Conservation (phyloP, 805 yeast genomes). For the Saturnispora bothae region DNA sequence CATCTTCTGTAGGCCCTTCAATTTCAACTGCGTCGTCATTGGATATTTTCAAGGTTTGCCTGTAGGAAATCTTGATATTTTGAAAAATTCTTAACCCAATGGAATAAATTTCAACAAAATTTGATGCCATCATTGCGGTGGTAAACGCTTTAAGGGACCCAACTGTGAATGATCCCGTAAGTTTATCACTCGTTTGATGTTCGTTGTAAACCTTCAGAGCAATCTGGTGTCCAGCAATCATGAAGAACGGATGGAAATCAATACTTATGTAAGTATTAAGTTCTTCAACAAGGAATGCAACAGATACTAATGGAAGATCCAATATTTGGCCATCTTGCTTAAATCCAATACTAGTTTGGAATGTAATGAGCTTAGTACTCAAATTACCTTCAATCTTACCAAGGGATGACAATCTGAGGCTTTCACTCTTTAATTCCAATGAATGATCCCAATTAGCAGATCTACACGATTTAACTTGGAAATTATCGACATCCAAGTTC, state of each 20-base stretch:
- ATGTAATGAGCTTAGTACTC: slow-evolving; percentile 35
- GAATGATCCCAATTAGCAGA: slow-evolving; percentile 62
- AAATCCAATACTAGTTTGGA: slow-evolving; percentile 69
- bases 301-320: slow-evolving; percentile 56
- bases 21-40: neutral
- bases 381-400: slow-evolving; percentile 78
- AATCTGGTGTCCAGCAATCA: slow-evolving; percentile 41
- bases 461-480: slow-evolving; percentile 65
- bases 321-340: slow-evolving; percentile 32
- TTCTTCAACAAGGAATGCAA: slow-evolving; percentile 45
- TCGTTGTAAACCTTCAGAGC: slow-evolving; percentile 59
- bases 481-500: slow-evolving; percentile 39
- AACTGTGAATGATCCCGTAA: slow-evolving; percentile 41
- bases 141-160: slow-evolving; percentile 49
- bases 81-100: slow-evolving; percentile 61
- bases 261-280: slow-evolving; percentile 56
- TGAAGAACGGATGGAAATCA: slow-evolving; percentile 78
- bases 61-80: slow-evolving; percentile 63
- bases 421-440: slow-evolving; percentile 49
- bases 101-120: slow-evolving; percentile 64
- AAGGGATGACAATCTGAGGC: slow-evolving; percentile 39
- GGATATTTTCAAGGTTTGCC: slow-evolving; percentile 51
- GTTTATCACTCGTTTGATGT: slow-evolving; percentile 41
- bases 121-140: slow-evolving; percentile 82
- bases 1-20: neutral